Conservation (phyloP, 768 basidiomycete genomes). For the Boletus pseudo-olivaceus region DNA sequence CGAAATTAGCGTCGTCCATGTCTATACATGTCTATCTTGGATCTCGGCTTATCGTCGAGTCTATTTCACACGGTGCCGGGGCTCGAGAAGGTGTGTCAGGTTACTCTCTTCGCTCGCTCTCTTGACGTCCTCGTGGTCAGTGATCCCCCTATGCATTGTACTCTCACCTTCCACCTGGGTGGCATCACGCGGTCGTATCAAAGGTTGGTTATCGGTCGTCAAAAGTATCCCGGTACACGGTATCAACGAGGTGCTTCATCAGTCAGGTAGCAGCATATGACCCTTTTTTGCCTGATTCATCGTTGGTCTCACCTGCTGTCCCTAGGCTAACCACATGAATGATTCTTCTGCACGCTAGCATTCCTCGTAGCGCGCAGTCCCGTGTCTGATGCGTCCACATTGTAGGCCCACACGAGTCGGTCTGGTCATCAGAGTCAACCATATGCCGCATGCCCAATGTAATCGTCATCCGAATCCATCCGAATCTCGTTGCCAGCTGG, state of each 20-base stretch:
- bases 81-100: conserved; percentile 1
- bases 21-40: neutral
- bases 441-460: neutral
- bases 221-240: neutral
- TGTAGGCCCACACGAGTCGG: neutral
- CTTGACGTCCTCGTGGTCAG: conserved; percentile 3
- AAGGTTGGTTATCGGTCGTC: neutral
- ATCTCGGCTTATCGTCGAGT: conserved; percentile 1
- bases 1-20: neutral
- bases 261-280: neutral
- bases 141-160: neutral
- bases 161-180: neutral
- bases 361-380: neutral
- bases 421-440: neutral
- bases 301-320: neutral
- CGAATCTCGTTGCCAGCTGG: conserved; percentile 1
- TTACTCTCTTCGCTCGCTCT: neutral
- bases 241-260: neutral
- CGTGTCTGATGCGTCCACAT: neutral
- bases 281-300: neutral
- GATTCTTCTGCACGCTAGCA: neutral
- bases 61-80: conserved; percentile 2
- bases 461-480: neutral
- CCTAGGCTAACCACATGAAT: neutral
- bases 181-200: neutral